Conservation (phyloP, 2,329 filamentous ascomycete species). For the Exophiala dermatitidis region DNA sequence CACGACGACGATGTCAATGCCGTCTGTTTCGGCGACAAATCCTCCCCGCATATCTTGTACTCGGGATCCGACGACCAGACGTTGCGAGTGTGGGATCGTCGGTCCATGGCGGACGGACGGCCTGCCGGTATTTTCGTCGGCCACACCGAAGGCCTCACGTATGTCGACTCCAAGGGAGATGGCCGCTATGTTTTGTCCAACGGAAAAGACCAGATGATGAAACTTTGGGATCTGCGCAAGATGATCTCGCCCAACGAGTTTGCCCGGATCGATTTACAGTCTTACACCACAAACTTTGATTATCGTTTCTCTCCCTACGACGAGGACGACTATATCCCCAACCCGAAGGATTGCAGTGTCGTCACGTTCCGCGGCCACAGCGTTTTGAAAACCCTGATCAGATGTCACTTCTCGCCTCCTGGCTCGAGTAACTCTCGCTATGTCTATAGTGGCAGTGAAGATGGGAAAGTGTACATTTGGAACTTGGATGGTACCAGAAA, state of each 20-base stretch:
- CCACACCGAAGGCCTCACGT: constrained; percentile 59
- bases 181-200: constrained; percentile 87
- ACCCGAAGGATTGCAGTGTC: constrained; percentile 80
- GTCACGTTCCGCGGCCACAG: constrained; percentile 90
- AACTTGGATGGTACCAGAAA: constrained; percentile 86
- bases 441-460: constrained; percentile 84
- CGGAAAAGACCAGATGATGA: constrained; percentile 93
- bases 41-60: constrained; percentile 87
- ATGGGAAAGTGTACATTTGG: constrained; percentile 85
- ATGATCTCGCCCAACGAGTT: constrained; percentile 65
- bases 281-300: constrained; percentile 55
- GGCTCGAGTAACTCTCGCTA: constrained; percentile 81
- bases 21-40: constrained; percentile 85
- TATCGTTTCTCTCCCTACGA: constrained; percentile 51
- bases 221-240: constrained; percentile 90
- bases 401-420: constrained; percentile 90
- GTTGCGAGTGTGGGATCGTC: constrained; percentile 91
- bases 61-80: constrained; percentile 92
- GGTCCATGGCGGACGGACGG: constrained; percentile 56
- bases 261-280: constrained; percentile 43
- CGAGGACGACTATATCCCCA: constrained; percentile 50
- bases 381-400: constrained; percentile 81
- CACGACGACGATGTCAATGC: constrained; percentile 91
- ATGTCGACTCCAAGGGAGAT: constrained; percentile 76
- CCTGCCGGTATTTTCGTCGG: constrained; percentile 59